phyloP scores from a whole-genome alignment of 2,329 filamentous ascomycete genomes.

The Gaeumannomyces sp. region DNA sequence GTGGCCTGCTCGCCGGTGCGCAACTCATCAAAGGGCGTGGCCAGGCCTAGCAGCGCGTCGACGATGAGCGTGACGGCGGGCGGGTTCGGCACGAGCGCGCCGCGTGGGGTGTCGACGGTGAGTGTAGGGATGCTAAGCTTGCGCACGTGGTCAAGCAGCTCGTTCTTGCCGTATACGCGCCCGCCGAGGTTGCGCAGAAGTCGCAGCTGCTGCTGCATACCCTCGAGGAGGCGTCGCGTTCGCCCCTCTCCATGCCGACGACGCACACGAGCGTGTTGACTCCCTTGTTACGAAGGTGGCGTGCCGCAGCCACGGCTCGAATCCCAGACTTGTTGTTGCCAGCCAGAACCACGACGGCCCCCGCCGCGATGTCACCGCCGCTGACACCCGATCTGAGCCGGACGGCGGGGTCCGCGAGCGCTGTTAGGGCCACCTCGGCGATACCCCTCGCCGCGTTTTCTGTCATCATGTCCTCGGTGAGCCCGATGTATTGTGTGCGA shows the following conservation, averaged over 20 bases:
- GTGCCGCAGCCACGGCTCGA: conserved; percentile 75
- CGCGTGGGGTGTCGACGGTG: conserved; percentile 29
- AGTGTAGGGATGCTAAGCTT: conserved; percentile 34
- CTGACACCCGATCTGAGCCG: conserved; percentile 45
- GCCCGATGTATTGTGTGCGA: conserved; percentile 77
- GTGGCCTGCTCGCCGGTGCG: conserved; percentile 75
- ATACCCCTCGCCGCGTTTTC: conserved; percentile 88
- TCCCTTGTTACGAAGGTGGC: conserved; percentile 80
- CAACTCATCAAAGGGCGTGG: conserved; percentile 83
- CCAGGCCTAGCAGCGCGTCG: conserved; percentile 81
- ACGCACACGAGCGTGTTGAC: conserved; percentile 77
- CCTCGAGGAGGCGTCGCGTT: conserved; percentile 74
- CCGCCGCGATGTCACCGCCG: conserved; percentile 11
- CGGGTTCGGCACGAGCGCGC: conserved; percentile 41
- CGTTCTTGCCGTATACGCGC: conserved; percentile 56
- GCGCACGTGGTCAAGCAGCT: conserved; percentile 55
- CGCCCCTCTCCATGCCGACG: conserved; percentile 74
- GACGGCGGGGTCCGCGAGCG: conserved; percentile 57
- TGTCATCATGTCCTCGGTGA: conserved; percentile 84
- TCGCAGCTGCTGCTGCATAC: conserved; percentile 72
- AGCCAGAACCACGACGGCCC: conserved; percentile 66
- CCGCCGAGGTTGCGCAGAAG: conserved; percentile 81
- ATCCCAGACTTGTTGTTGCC: conserved; percentile 92
- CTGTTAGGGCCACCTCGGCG: conserved; percentile 70
- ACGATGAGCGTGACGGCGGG: conserved; percentile 73